These are phyloP conservation scores for Baudoinia panamericana DNA, from an alignment of 495 filamentous ascomycete genomes.

Conservation along the genomic window DNA sequence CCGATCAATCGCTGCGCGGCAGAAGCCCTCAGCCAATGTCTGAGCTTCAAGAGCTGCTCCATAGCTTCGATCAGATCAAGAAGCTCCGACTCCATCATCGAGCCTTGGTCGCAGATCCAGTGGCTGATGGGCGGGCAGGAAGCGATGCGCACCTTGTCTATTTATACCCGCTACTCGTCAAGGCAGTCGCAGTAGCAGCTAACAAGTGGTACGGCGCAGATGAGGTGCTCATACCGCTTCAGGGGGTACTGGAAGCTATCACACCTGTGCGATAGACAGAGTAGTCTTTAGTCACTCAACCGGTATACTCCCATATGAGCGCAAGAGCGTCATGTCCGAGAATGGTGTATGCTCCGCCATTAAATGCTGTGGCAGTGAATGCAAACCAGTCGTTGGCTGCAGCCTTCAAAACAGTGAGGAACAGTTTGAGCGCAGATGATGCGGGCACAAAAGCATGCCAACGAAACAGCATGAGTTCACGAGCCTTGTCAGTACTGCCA, in stretches of 20 bases:
- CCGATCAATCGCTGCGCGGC: conserved; percentile 84
- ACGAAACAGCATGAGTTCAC: conserved; percentile 20
- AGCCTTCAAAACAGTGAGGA: conserved; percentile 19
- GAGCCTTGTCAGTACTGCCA: not conserved
- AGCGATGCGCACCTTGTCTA: conserved; percentile 63
- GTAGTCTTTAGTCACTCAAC: not conserved
- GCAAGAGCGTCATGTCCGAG: conserved; percentile 8
- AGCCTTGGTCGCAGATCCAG: conserved; percentile 47
- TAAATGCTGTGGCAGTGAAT: conserved; percentile 23
- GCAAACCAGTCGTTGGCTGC: conserved; percentile 25
- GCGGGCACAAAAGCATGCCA: conserved; percentile 29
- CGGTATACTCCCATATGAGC: conserved; percentile 19
- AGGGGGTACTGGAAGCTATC: conserved; percentile 41
- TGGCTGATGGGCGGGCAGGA: conserved; percentile 41
- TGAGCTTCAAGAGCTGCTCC: conserved; percentile 64
- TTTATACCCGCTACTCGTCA: conserved; percentile 68
- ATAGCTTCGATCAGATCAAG: conserved; percentile 52
- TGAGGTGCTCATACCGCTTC: conserved; percentile 45
- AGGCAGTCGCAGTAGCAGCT: conserved; percentile 54
- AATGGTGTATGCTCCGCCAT: conserved; percentile 18
- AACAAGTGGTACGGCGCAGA: conserved; percentile 35
- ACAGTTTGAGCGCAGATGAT: conserved; percentile 21
- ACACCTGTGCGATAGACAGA: not conserved
- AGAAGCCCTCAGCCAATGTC: conserved; percentile 80
- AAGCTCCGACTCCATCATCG: conserved; percentile 55